Evolutionary conservation across 1,139 yeast species (phyloP).

Genomic region (Lipomyces yarrowii): DNA sequence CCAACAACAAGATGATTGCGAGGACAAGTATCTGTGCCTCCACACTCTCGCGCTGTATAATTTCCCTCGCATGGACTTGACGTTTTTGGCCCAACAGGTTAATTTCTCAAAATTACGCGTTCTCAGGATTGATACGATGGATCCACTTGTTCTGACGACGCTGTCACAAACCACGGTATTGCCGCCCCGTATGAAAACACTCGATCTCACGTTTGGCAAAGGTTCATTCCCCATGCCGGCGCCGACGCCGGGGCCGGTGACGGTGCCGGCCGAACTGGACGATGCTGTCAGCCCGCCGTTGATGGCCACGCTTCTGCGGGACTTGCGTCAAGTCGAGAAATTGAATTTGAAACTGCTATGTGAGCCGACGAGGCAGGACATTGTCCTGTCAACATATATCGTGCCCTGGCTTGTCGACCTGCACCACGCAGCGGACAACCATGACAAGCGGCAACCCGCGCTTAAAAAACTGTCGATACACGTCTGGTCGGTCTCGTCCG

Average conservation of each 20-base stretch:
- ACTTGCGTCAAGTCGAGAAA: constrained; percentile 18
- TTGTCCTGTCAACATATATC: constrained; percentile 15
- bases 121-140: constrained; percentile 25
- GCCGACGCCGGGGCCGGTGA: neutral
- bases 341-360: constrained; percentile 22
- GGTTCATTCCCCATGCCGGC: constrained; percentile 17
- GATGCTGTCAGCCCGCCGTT: constrained; percentile 11
- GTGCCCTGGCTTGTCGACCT: constrained; percentile 21
- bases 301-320: constrained; percentile 20
- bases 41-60: constrained; percentile 22
- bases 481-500: constrained; percentile 24
- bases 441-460: neutral
- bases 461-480: constrained; percentile 26
- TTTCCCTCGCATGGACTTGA: constrained; percentile 22
- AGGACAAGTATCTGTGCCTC: neutral
- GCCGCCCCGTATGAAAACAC: constrained; percentile 15
- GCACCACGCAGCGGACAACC: neutral
- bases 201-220: constrained; percentile 24
- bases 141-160: constrained; percentile 15
- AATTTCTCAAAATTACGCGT: constrained; percentile 7
- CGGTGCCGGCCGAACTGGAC: neutral
- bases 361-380: constrained; percentile 17
- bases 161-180: constrained; percentile 10
- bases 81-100: constrained; percentile 11
- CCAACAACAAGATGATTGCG: neutral